phyloP scores from a whole-genome alignment of 371 early-diverging fungal genomes.

The Actinomortierella wolfii region DNA sequence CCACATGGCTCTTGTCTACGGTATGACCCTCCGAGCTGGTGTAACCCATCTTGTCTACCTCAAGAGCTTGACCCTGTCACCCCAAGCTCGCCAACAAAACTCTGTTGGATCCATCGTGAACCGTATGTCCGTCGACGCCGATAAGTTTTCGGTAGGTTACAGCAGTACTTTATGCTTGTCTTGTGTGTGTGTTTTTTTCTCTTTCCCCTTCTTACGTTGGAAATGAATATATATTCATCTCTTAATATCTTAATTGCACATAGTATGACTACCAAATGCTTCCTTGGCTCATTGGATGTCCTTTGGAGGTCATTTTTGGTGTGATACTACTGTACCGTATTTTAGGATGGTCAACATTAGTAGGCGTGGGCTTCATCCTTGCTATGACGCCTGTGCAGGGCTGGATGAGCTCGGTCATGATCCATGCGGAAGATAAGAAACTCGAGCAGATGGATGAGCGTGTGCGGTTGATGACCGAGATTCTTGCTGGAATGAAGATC shows the following conservation, averaged over 20 bases:
- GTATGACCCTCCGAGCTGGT: slow-evolving; percentile 50
- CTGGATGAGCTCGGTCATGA: slow-evolving; percentile 46
- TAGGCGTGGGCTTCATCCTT: slow-evolving; percentile 84
- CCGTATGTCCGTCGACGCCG: slow-evolving; percentile 63
- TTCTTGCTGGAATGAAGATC: slow-evolving; percentile 88
- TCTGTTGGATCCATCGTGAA: slow-evolving; percentile 86
- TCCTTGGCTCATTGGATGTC: no score
- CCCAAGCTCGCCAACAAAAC: slow-evolving; percentile 73
- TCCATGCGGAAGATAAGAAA: slow-evolving; percentile 41
- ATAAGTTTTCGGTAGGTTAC: slow-evolving; percentile 6
- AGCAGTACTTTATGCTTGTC: no score
- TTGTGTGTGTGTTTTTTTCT: no score
- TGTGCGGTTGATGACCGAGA: slow-evolving; percentile 65
- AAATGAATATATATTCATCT: no score
- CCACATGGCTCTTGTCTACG: background rate
- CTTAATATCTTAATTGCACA: no score
- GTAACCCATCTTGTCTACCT: slow-evolving; percentile 86
- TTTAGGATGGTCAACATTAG: slow-evolving; percentile 84
- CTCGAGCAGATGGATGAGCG: slow-evolving; percentile 31
- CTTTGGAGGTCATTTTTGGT: no score
- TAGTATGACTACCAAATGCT: no score
- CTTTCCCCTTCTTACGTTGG: no score
- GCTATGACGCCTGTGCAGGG: slow-evolving; percentile 73
- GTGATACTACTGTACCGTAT: slow-evolving; percentile 70
- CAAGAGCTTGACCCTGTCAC: slow-evolving; percentile 83